These are phyloP conservation scores for Fusarium beomiforme DNA, from an alignment of 2,329 filamentous ascomycete genomes.

Conservation along the genomic window DNA sequence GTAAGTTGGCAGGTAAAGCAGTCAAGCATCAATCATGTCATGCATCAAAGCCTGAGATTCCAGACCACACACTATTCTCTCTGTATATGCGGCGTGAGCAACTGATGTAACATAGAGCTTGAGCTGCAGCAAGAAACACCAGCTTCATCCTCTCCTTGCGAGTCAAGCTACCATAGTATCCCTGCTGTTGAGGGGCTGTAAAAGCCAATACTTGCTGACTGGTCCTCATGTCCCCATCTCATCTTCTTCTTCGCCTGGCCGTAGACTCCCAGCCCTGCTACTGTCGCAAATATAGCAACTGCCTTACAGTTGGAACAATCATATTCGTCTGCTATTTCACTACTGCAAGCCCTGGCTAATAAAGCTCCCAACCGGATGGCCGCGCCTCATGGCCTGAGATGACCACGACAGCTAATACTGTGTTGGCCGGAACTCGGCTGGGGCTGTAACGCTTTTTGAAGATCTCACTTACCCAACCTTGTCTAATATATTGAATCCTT, in stretches of 20 bases:
- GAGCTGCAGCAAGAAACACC: slow-evolving; percentile 5
- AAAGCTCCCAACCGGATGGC: neutral
- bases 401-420: neutral
- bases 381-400: neutral
- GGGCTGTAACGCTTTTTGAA: slow-evolving; percentile 10
- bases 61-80: neutral
- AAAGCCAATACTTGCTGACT: neutral
- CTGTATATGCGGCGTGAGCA: neutral
- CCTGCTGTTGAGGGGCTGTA: slow-evolving; percentile 6
- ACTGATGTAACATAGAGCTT: slow-evolving; percentile 10
- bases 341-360: slow-evolving; percentile 13
- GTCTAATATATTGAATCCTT: slow-evolving; percentile 4
- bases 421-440: slow-evolving; percentile 7
- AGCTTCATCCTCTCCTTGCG: slow-evolving; percentile 2
- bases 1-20: neutral
- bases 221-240: neutral
- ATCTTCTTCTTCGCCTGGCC: neutral
- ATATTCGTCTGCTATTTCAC: slow-evolving; percentile 21
- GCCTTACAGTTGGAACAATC: slow-evolving; percentile 4
- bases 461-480: slow-evolving; percentile 24
- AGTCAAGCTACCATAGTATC: neutral
- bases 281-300: slow-evolving; percentile 40
- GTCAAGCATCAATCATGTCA: neutral
- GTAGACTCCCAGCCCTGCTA: slow-evolving; percentile 4
- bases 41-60: neutral